These are phyloP conservation scores for Pezicula carpinea DNA, from an alignment of 2,329 filamentous ascomycete genomes.

Conservation along the genomic window DNA sequence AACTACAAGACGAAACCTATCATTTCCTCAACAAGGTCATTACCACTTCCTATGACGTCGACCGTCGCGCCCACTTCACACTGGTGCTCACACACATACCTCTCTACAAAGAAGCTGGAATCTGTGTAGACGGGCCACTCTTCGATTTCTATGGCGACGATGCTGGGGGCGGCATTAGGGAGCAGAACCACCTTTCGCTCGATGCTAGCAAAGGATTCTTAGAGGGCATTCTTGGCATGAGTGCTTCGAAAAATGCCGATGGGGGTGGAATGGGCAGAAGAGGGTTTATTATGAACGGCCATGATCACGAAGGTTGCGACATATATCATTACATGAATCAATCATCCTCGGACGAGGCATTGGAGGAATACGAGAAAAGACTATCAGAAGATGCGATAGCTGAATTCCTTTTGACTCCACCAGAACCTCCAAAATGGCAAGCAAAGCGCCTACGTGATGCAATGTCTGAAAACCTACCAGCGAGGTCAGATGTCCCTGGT, in stretches of 20 bases:
- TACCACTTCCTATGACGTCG: constrained; percentile 54
- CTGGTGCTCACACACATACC: constrained; percentile 90
- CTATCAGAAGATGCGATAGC: background rate
- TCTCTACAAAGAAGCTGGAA: constrained; percentile 73
- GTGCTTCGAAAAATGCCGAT: constrained; percentile 51
- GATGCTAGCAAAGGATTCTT: constrained; percentile 71
- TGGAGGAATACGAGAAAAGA: constrained; percentile 3
- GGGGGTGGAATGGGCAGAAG: constrained; percentile 61
- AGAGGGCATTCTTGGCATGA: constrained; percentile 79
- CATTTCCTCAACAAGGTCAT: constrained; percentile 69
- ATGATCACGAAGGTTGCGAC: constrained; percentile 94
- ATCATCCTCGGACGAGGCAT: constrained; percentile 27
- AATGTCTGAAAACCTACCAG: constrained; percentile 35
- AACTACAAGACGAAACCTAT: constrained; percentile 74
- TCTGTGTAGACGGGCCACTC: constrained; percentile 80
- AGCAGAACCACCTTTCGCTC: constrained; percentile 84
- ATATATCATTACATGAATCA: constrained; percentile 78
- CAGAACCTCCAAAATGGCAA: constrained; percentile 28
- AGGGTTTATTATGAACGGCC: constrained; percentile 83
- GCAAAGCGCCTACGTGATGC: constrained; percentile 44
- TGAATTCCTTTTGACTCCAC: constrained; percentile 4
- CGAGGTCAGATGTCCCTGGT: constrained; percentile 47
- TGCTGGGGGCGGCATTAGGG: constrained; percentile 66
- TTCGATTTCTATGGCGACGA: constrained; percentile 73
- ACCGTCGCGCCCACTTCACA: constrained; percentile 64